These are phyloP conservation scores for Filosporella fistucella DNA, from an alignment of 495 filamentous ascomycete species.

Conservation along the genomic window DNA sequence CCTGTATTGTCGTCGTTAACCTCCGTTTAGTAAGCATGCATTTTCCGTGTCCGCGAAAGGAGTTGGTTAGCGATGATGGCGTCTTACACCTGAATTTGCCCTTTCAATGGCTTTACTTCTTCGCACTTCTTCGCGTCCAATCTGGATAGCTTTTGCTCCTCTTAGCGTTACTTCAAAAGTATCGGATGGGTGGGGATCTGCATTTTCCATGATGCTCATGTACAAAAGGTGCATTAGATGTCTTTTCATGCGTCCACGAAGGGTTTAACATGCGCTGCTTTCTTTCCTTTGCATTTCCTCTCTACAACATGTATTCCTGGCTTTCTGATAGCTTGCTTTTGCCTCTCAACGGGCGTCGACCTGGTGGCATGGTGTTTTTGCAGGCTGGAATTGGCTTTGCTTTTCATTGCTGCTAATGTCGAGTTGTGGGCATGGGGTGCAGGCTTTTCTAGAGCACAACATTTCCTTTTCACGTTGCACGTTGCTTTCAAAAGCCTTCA, in stretches of 20 bases:
- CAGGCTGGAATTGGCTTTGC: not conserved
- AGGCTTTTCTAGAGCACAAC: too few relatives aligned
- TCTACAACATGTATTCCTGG: constrained; percentile 10
- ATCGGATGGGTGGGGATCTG: constrained; percentile 28
- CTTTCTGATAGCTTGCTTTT: constrained; percentile 8
- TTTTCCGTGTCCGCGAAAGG: constrained; percentile 27
- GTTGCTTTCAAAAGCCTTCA: constrained; percentile 13
- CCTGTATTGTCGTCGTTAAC: constrained; percentile 5
- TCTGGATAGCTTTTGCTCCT: constrained; percentile 27
- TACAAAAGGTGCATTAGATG: constrained; percentile 30
- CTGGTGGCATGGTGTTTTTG: constrained; percentile 3
- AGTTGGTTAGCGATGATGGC: constrained; percentile 28
- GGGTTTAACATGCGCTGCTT: constrained; percentile 21
- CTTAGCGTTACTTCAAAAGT: constrained; percentile 31
- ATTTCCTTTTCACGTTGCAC: constrained; percentile 10
- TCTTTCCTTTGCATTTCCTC: constrained; percentile 9
- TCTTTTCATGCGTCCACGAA: constrained; percentile 27
- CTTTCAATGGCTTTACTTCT: constrained; percentile 22
- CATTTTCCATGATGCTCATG: constrained; percentile 28
- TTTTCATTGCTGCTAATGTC: too few relatives aligned
- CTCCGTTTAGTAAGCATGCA: constrained; percentile 23
- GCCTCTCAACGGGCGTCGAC: constrained; percentile 6
- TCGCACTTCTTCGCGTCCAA: constrained; percentile 27
- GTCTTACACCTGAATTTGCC: constrained; percentile 25
- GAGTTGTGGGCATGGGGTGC: not conserved